A percentile compares a stretch with the other conserved stretches of the same genome.
phyloP scores from a whole-genome alignment of 176 grass and related monocot genomes.

The Luzula sylvatica region DNA sequence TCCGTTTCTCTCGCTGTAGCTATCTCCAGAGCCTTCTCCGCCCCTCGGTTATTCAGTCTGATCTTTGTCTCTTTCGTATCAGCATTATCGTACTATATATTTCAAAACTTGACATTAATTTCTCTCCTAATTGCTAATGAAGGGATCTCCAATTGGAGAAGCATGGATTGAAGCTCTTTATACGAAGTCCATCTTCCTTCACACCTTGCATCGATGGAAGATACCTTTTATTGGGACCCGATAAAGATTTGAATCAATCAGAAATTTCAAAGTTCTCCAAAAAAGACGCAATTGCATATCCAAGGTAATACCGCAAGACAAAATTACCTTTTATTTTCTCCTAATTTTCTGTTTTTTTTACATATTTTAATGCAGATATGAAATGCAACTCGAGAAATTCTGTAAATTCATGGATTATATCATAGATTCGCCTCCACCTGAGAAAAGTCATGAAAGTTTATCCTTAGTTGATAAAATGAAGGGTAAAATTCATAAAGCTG shows the following conservation, averaged over 20 bases:
- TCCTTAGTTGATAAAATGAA: slow-evolving; percentile 61
- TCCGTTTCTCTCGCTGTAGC: slow-evolving; percentile 89
- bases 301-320: slow-evolving; percentile 27
- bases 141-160: slow-evolving; percentile 88
- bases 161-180: slow-evolving; percentile 75
- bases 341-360: not conserved
- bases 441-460: slow-evolving; percentile 38
- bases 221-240: slow-evolving; percentile 67
- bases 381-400: slow-evolving; percentile 68
- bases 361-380: slow-evolving; percentile 44
- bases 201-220: slow-evolving; percentile 76
- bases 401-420: slow-evolving; percentile 93
- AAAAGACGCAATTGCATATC: slow-evolving; percentile 65
- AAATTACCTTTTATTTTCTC: no score
- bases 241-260: slow-evolving; percentile 55
- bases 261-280: slow-evolving; percentile 94
- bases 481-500: slow-evolving; percentile 62
- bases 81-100: not conserved
- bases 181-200: slow-evolving; percentile 67
- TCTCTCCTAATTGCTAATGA: not conserved
- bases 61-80: not conserved
- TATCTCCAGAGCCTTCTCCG: slow-evolving; percentile 88
- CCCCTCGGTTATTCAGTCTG: slow-evolving; percentile 45
- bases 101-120: not conserved
- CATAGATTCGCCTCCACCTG: slow-evolving; percentile 64